Evolutionary conservation across 2,329 filamentous ascomycete species (phyloP).

Genomic region (Fonsecaea pedrosoi): DNA sequence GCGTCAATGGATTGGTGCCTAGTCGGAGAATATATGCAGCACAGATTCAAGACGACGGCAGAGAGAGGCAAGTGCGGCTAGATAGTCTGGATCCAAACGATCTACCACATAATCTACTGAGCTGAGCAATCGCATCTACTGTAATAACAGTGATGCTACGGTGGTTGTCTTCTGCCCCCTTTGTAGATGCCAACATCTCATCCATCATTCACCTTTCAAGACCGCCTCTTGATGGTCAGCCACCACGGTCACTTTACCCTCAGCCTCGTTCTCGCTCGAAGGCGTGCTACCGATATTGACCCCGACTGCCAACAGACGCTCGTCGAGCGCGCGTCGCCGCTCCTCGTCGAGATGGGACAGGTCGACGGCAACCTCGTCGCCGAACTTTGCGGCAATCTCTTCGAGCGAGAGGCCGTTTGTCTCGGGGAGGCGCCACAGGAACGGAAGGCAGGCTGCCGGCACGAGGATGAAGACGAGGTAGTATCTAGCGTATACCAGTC

Average conservation of each 20-base stretch:
- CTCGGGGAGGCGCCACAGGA: conserved; percentile 42
- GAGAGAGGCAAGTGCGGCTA: too few relatives aligned
- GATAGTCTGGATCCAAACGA: too few relatives aligned
- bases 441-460: conserved; percentile 21
- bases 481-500: conserved; percentile 1
- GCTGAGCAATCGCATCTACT: too few relatives aligned
- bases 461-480: conserved; percentile 31
- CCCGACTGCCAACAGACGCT: conserved; percentile 27
- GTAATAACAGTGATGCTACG: too few relatives aligned
- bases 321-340: conserved; percentile 25
- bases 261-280: conserved; percentile 12
- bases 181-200: too few relatives aligned
- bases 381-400: conserved; percentile 46
- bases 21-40: too few relatives aligned
- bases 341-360: conserved; percentile 34
- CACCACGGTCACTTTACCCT: conserved; percentile 20
- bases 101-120: too few relatives aligned
- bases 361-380: conserved; percentile 42
- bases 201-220: too few relatives aligned
- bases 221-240: conserved; percentile 15
- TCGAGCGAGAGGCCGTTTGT: conserved; percentile 46
- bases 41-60: too few relatives aligned
- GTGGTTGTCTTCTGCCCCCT: too few relatives aligned
- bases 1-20: too few relatives aligned
- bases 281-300: conserved; percentile 22